Conservation (phyloP, 1,284 basidiomycete species). For the Leccinum griseonigrum region DNA sequence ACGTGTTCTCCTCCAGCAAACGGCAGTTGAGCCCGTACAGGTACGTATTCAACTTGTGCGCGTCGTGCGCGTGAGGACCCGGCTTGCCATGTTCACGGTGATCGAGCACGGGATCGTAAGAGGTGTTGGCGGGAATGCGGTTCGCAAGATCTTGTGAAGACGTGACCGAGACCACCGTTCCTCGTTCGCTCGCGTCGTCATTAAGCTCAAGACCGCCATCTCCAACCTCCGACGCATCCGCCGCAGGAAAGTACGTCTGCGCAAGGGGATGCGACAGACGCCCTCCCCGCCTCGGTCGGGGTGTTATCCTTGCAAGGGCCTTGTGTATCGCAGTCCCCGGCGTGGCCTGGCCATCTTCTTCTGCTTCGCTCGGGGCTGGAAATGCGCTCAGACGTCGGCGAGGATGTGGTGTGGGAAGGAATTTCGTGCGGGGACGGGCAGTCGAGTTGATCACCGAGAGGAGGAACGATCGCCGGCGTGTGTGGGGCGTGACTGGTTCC, state of each 20-base stretch:
- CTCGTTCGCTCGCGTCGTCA: conserved; percentile 42
- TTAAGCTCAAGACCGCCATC: conserved; percentile 8
- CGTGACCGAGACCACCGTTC: conserved; percentile 72
- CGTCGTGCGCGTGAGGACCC: conserved; percentile 66
- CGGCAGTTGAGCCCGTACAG: conserved; percentile 77
- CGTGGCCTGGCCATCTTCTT: conserved; percentile 20
- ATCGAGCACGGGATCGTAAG: conserved; percentile 76
- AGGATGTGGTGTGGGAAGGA: conserved; percentile 62
- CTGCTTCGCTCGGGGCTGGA: conserved; percentile 18
- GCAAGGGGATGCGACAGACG: conserved; percentile 62
- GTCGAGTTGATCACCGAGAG: conserved; percentile 77
- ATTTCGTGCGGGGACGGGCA: conserved; percentile 62
- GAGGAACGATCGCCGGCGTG: conserved; percentile 70
- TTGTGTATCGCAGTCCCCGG: conserved; percentile 36
- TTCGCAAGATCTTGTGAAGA: conserved; percentile 84
- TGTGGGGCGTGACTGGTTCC: conserved; percentile 57
- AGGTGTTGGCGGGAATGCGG: conserved; percentile 77
- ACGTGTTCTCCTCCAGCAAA: conserved; percentile 79
- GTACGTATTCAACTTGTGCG: conserved; percentile 77
- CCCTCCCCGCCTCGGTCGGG: conserved; percentile 45
- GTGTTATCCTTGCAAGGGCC: conserved; percentile 63
- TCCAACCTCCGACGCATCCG: conserved; percentile 17
- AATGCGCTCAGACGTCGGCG: conserved; percentile 35
- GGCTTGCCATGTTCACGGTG: conserved; percentile 60
- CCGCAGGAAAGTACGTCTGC: conserved; percentile 34